Base-by-base conservation (phyloP, 2,329 filamentous ascomycete species). In the Pseudofabraea citricarpa region DNA sequence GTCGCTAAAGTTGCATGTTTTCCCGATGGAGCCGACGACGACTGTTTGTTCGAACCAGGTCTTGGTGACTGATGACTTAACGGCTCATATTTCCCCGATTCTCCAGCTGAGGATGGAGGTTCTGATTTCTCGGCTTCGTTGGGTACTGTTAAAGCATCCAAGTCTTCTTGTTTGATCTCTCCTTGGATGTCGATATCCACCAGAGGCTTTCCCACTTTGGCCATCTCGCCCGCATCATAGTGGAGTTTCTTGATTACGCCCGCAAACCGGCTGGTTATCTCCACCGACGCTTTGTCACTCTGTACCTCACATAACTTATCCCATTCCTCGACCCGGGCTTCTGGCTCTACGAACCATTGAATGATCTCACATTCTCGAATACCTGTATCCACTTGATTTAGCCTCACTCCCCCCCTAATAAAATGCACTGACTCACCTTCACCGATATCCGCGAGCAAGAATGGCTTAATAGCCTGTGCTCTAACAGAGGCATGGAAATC, bases 301-400 rank as follows among this genome's bases (percentile, higher is more conserved):
- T 97, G 93, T 35, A 98, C 94, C 70, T 98, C 93, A 69, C 93
- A 98, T 36, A 98, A 77, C 47, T 91, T 93, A 56, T 94, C 93
- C 77, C 95, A 98, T 71, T 98, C 91, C 70, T 98, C 90, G 56
- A 98, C 90, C 45, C 87, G 83, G 26, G 93, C 93, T 46, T 90
- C 91, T 39, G 94, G 90, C 68, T 96, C 86, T 53, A 98, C 91
- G 64, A 97, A 98, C 93, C 93, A 98, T 72, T 98, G 93, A 59
- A 97, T 97, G 59, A 98, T 88, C 67, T 98, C 93, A 61, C 93
- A 95, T 70, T 98, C 93, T 62, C 93, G 90, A 59, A 97, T 98
- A 43, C 93, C 93, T 93, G 56, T 18, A 12, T 5, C n/a, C n/a
- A n/a, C n/a, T n/a, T n/a, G n/a, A n/a, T n/a, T n/a, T n/a, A n/a